Base-by-base conservation (phyloP, 148 eudicot species). In the Polygonum maritimum region DNA sequence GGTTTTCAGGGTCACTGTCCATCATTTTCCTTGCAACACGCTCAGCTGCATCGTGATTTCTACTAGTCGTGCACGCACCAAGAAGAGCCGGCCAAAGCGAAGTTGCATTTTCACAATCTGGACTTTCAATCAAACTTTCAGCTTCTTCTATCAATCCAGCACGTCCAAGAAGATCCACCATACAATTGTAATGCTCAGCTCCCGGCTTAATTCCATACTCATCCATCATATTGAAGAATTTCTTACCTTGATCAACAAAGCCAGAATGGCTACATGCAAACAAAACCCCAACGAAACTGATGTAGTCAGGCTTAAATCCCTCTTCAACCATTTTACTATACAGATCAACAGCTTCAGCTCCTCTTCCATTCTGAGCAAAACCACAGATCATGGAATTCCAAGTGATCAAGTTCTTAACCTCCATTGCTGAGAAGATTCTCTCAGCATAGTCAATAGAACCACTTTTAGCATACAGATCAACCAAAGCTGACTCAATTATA, bases 201-300 rank as follows among this genome's bases (percentile, higher is more conserved):
- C 87, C 91, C 18, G 96, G 84, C 79, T 78, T 83, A 67, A 91
- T 84, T 31, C 85, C 88, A 69, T 83, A 88, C 26, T 81, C 77
- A n/a, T 77, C 70, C 26, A 49, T 73, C 96, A 93, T 93, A 11
- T 39, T 70, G 62, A 93, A 93, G 70, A 82, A 81, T 36, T 80
- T 38, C 16, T 84, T 86, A 31, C 98, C 98, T 80, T 88, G 78
- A 49, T 90, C 86, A 76, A 91, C 86, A 77, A 91, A 82, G 72
- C 96, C 98, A n/a, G 88, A 81, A 79, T 93, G 98, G 79, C 96
- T 91, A 81, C 97, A 93, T 71, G 96, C 98, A 77, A 88, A 93
- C 57, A 93, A 91, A 69, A 89, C 90, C 2, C 90, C 91, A n/a
- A 91, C 76, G 75, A 88, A 93, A 58, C 84, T 91, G 52, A 91